Evolutionary conservation across 1,284 basidiomycete species (phyloP).

Genomic region (Thecaphora thlaspeos): DNA sequence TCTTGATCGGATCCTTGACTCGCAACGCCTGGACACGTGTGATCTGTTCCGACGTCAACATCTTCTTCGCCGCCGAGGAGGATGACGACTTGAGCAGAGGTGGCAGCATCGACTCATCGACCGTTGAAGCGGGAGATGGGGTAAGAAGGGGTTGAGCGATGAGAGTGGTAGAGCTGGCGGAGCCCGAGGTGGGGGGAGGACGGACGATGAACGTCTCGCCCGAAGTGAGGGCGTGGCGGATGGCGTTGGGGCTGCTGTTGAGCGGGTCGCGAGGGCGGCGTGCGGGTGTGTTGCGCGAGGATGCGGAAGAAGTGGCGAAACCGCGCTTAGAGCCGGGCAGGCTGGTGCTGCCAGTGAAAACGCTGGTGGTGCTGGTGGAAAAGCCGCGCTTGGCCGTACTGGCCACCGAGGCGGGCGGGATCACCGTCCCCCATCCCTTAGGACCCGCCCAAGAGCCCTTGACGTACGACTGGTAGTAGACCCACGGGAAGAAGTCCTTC

Average conservation of each 20-base stretch:
- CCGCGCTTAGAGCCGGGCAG: too few species aligned
- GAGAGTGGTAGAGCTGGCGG: constrained; percentile 24
- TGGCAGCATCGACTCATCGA: constrained; percentile 13
- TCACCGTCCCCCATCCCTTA: too few species aligned
- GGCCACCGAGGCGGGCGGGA: constrained; percentile 13
- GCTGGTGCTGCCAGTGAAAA: too few species aligned
- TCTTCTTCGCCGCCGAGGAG: constrained; percentile 1
- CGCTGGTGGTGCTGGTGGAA: too few species aligned
- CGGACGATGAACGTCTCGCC: constrained; percentile 54
- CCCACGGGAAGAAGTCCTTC: constrained; percentile 84
- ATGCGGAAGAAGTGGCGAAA: too few species aligned
- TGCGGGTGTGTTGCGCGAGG: too few species aligned
- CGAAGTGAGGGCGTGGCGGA: constrained; percentile 33
- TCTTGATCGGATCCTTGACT: constrained; percentile 29
- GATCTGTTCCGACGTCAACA: constrained; percentile 40
- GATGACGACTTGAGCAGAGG: constrained; percentile 26
- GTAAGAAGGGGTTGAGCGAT: constrained; percentile 30
- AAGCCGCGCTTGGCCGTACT: too few species aligned
- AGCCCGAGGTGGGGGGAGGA: constrained; percentile 34
- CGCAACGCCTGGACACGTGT: constrained; percentile 44
- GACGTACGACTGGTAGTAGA: constrained; percentile 83
- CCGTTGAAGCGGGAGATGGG: constrained; percentile 5
- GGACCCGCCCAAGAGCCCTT: constrained; percentile 61
- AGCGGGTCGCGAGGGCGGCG: too few species aligned
- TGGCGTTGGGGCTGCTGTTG: constrained; percentile 31